Percentiles rank a stretch among this genome's conserved stretches.
These are phyloP conservation scores for Bipolaris oryzae DNA, from an alignment of 2,329 filamentous ascomycete genomes.

Conservation along the genomic window DNA sequence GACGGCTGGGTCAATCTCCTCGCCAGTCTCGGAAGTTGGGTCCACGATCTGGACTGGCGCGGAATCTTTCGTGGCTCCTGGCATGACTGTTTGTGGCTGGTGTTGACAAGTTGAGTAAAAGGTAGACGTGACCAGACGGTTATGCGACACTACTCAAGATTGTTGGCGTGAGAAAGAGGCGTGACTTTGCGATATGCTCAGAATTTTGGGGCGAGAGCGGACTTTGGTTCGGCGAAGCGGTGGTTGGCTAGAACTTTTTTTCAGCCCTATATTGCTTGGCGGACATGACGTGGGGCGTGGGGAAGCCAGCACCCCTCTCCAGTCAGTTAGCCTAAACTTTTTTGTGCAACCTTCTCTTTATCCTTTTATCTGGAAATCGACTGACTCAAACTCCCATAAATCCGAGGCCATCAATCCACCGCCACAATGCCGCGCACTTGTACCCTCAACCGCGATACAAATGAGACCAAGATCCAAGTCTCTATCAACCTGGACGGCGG, in stretches of 20 bases:
- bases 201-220: constrained; percentile 31
- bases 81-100: constrained; percentile 23
- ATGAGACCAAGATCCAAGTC: constrained; percentile 96
- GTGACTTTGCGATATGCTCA: constrained; percentile 30
- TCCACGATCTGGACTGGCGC: constrained; percentile 28
- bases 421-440: constrained; percentile 66
- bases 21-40: constrained; percentile 31
- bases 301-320: constrained; percentile 19
- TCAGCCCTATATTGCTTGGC: constrained; percentile 40
- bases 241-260: constrained; percentile 31
- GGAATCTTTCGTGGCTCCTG: constrained; percentile 29
- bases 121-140: neutral
- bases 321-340: constrained; percentile 26
- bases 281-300: constrained; percentile 31
- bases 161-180: constrained; percentile 6
- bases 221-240: constrained; percentile 29
- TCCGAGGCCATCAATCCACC: neutral
- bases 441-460: constrained; percentile 85
- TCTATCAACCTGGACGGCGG: constrained; percentile 94
- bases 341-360: constrained; percentile 9
- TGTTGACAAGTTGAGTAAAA: neutral
- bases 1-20: constrained; percentile 40
- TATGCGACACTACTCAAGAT: constrained; percentile 1
- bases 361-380: neutral
- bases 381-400: neutral